phyloP scores from a whole-genome alignment of 345 rosid species.

The Pseudoturritis turrita region DNA sequence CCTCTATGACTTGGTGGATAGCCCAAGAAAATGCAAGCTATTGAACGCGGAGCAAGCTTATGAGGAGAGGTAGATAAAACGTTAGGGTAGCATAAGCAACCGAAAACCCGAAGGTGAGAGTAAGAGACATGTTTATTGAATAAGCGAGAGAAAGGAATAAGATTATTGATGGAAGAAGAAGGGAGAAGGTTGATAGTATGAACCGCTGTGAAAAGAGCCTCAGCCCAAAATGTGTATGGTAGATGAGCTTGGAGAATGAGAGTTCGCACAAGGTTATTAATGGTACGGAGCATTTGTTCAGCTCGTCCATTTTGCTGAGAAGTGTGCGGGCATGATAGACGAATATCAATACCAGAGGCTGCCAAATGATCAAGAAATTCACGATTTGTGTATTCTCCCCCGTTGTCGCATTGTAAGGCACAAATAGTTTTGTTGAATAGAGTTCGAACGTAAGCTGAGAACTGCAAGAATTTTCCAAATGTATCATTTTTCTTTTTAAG shows the following conservation, averaged over 20 bases:
- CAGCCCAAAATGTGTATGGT: too few relatives aligned
- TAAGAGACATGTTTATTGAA: too few relatives aligned
- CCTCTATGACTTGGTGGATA: neutral
- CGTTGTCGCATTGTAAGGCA: neutral
- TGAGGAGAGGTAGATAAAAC: neutral
- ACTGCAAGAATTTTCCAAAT: neutral
- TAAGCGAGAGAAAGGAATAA: too few relatives aligned
- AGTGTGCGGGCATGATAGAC: neutral
- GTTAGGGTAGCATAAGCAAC: neutral
- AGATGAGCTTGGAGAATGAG: too few relatives aligned
- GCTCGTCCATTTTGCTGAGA: neutral
- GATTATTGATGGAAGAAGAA: too few relatives aligned
- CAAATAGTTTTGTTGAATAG: neutral
- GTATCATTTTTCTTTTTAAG: neutral
- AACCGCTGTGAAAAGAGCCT: too few relatives aligned
- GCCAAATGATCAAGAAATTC: neutral
- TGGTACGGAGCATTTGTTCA: neutral
- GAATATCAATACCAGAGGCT: neutral
- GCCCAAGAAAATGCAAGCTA: neutral
- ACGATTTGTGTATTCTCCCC: neutral
- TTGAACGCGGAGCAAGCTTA: neutral
- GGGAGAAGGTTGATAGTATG: too few relatives aligned
- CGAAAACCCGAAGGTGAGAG: too few relatives aligned
- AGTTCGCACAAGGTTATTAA: neutral
- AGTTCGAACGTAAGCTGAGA: neutral